Base-by-base conservation (phyloP, 768 basidiomycete genomes). In the Lactarius psammicola region DNA sequence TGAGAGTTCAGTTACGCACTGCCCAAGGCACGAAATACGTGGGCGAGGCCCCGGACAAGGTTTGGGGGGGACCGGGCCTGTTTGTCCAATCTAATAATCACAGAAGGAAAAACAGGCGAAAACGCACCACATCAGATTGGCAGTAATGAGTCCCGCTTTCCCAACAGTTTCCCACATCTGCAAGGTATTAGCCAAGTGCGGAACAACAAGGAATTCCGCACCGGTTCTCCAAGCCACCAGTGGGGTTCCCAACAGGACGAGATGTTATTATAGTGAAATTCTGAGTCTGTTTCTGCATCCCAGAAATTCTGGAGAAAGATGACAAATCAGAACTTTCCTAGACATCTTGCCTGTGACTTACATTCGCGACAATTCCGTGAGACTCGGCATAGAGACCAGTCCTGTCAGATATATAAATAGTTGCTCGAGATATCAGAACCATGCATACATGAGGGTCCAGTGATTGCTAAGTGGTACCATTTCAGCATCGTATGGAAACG, bases 191-290 rank as follows among this genome's bases (percentile, higher is more conserved):
- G 46, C 58, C 28, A 65, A 51, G 46, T 10, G 63, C 15, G 2
- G 38, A 44, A 38, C 26, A 44, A 56, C 57, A 60, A 34, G 56
- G 36, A 7, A 23, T 18, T 75, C 10, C 84, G 70, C 67, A 95
- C 94, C 23, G 94, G 94, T 74, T 95, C 93, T 54, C 95, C 95
- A 17, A 82, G 75, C 94, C 95, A 96, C 92, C 94, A 97, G 0
- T 78, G 72, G 0, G 89, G 72, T 64, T 85, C 81, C 85, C 87
- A 89, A 30, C 81, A 83, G 4, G 84, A 84, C 9, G 85, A 80
- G 11, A 80, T 75, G 11, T 80, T 78, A 64, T 87, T 88, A 72
- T 94, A 95, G 63, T 85, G 81, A 73, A 96, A 95, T 69, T 87
- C 85, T 9, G 78, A 77, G 51, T 81, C 66, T 0, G 80, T 80